Evolutionary conservation across 1,284 basidiomycete genomes (phyloP).

Genomic region (Ceratobasidium sp.): DNA sequence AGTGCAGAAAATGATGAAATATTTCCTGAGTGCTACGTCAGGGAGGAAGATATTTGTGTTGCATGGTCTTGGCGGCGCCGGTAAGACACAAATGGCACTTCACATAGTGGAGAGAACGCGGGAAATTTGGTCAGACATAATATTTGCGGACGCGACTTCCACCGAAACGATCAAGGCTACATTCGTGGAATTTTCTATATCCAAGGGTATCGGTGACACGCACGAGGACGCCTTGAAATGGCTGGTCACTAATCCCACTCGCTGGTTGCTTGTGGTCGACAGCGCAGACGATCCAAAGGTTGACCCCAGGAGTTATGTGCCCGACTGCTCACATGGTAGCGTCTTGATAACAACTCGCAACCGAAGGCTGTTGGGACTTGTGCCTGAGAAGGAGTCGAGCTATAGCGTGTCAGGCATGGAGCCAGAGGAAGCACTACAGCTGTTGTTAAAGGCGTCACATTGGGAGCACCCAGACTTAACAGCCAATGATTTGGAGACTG

Average conservation of each 20-base stretch:
- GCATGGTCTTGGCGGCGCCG: too few relatives aligned
- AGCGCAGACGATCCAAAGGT: slow-evolving; percentile 16
- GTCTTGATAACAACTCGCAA: slow-evolving; percentile 25
- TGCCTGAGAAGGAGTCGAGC: neutral
- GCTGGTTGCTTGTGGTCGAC: slow-evolving; percentile 24
- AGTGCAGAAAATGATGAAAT: neutral
- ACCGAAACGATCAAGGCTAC: neutral
- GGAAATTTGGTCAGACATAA: slow-evolving; percentile 17
- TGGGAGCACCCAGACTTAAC: neutral
- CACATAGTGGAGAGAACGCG: neutral
- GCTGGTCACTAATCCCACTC: neutral
- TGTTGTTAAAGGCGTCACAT: neutral
- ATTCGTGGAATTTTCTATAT: neutral
- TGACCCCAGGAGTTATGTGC: neutral
- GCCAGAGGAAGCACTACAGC: neutral
- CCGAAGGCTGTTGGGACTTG: neutral
- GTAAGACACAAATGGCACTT: slow-evolving; percentile 21
- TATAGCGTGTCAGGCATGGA: slow-evolving; percentile 3
- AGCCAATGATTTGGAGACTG: neutral
- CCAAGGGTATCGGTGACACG: neutral
- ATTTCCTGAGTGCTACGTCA: neutral
- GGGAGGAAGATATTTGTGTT: slow-evolving; percentile 9
- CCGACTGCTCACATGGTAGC: neutral
- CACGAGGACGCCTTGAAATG: neutral
- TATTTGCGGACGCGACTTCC: slow-evolving; percentile 31